Evolutionary conservation across 1,284 basidiomycete species (phyloP).

Genomic region (Ceratobasidium theobromae): DNA sequence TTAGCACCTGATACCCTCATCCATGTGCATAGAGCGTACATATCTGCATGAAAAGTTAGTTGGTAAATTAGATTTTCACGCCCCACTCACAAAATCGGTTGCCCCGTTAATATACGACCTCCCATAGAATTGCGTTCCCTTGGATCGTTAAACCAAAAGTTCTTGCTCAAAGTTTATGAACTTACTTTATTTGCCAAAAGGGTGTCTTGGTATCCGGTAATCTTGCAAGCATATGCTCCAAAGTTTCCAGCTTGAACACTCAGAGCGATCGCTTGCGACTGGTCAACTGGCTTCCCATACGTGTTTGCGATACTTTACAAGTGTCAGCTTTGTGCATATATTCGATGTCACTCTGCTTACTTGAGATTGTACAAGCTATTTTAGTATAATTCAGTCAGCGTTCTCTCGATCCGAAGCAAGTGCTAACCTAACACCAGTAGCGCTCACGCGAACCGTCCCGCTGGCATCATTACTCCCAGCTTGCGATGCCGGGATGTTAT

Average conservation of each 20-base stretch:
- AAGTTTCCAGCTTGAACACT: conserved; percentile 30
- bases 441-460: conserved; percentile 17
- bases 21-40: too few relatives aligned
- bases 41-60: background rate
- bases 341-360: background rate
- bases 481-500: conserved; percentile 29
- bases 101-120: conserved; percentile 34
- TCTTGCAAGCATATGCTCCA: conserved; percentile 23
- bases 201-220: conserved; percentile 37
- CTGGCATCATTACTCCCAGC: conserved; percentile 34
- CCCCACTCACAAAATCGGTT: conserved; percentile 33
- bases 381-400: background rate
- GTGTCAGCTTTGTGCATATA: background rate
- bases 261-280: conserved; percentile 38
- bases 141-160: background rate
- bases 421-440: conserved; percentile 31
- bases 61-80: background rate
- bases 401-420: too few relatives aligned
- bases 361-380: conserved; percentile 32
- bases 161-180: background rate
- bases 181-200: conserved; percentile 34
- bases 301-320: conserved; percentile 13
- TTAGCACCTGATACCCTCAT: too few relatives aligned
- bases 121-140: conserved; percentile 36
- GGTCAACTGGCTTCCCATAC: conserved; percentile 15